Base-by-base conservation (phyloP, 495 filamentous ascomycete species). In the Friedmanniomyces simplex region DNA sequence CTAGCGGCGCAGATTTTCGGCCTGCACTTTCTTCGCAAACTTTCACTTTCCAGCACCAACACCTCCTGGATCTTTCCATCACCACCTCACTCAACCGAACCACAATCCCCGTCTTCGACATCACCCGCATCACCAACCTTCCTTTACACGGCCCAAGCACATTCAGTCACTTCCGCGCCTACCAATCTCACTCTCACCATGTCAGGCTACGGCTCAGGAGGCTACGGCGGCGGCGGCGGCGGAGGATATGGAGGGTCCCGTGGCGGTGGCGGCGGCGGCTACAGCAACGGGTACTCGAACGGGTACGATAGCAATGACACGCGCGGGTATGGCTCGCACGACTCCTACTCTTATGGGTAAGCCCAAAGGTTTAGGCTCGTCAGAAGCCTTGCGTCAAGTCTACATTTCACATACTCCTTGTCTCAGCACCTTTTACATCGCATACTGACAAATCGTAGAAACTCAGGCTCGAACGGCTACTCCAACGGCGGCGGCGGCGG, bases 211-310 rank as follows among this genome's bases (percentile, higher is more conserved):
- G 51, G 36, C 51, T 41, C 18, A 41, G 21, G 32, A 21, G 25
- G 32, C 24, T 54, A 54, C 37, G 51, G 36, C n/a, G 51, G 36
- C 36, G 51, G 32, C 49, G 46, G 21, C 20, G 81, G 85, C 64
- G 85, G 84, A 65, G 84, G 84, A 63, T 84, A 78, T 68, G 70
- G 70, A 41, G 73, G 68, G 55, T 60, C 54, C 21, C 49, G 65
- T 50, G 57, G 61, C 51, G 68, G 71, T 52, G 72, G 76, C 67
- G 71, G 69, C 48, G 73, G 76, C 50, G 75, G 76, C 28, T 51
- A 64, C 69, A 63, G 72, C 62, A 69, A 68, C 62, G 71, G 71
- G 52, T 68, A 70, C 60, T 71, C 69, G 41, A 74, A 74, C 66
- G 71, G 74, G 68, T 75, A 73, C 47, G 72, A 67, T 63, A 48